These are phyloP conservation scores for Bryoerythrophyllum caledonicum DNA, from an alignment of 225 moss, liverwort and hornwort species.

Conservation along the genomic window DNA sequence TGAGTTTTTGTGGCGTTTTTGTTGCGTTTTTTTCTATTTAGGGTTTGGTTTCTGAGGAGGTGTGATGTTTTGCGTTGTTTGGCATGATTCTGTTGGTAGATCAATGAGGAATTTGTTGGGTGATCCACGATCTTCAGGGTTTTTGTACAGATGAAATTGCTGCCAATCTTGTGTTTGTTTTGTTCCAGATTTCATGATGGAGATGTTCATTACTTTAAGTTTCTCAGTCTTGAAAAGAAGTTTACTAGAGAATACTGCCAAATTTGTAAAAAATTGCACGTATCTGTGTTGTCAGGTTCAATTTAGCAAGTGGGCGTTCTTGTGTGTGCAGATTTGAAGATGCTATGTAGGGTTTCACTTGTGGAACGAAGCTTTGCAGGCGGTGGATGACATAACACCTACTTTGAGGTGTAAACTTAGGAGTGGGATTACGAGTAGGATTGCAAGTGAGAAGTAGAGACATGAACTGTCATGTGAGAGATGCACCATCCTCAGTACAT, in stretches of 20 bases:
- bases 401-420: slow-evolving; percentile 12
- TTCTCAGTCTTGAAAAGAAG: no score
- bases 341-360: slow-evolving; percentile 23
- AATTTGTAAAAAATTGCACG: no score
- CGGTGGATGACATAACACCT: slow-evolving; percentile 32
- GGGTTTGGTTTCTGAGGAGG: neutral
- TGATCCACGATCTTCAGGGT: neutral
- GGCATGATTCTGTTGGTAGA: neutral
- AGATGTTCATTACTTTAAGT: no score
- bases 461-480: no score
- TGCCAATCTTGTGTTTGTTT: slow-evolving; percentile 2
- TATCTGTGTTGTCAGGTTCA: no score
- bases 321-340: slow-evolving; percentile 24
- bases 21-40: neutral
- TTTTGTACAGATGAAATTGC: neutral
- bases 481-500: no score
- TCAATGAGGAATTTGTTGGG: neutral
- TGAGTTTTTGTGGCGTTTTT: neutral
- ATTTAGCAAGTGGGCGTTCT: slow-evolving; percentile 13
- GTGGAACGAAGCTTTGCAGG: slow-evolving; percentile 23
- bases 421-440: no score
- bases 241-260: no score
- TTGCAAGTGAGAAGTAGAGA: no score
- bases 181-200: slow-evolving; percentile 14
- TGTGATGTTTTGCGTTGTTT: neutral